Conservation (phyloP, 495 filamentous ascomycete genomes). For the Penicillium turbatum region DNA sequence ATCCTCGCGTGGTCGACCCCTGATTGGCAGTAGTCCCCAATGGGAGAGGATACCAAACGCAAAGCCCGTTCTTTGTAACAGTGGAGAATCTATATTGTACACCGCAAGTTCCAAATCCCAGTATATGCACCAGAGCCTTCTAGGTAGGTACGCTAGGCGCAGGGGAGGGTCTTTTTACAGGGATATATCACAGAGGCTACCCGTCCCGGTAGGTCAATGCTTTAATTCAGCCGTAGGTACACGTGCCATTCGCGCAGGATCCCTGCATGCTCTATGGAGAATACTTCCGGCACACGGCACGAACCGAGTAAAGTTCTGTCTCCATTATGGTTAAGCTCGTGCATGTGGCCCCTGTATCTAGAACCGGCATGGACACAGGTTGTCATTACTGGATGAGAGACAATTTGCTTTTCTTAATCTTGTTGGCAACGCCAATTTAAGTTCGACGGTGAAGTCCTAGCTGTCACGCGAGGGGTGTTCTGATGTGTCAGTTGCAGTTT, state of each 20-base stretch:
- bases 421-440: background rate
- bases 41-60: background rate
- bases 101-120: background rate
- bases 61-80: background rate
- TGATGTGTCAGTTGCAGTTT: background rate
- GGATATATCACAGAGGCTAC: background rate
- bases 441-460: background rate
- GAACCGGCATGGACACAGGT: background rate
- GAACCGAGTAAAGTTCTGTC: background rate
- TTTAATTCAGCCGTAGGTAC: background rate
- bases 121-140: background rate
- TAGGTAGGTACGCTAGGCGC: background rate
- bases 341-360: background rate
- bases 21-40: background rate
- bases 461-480: background rate
- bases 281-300: conserved; percentile 4
- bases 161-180: background rate
- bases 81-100: background rate
- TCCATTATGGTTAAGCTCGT: conserved; percentile 4
- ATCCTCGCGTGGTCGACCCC: background rate
- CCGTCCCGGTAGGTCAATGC: background rate
- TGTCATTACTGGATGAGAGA: background rate
- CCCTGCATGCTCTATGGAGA: conserved; percentile 2
- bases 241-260: background rate
- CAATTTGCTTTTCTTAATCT: background rate